Base-by-base conservation (phyloP, 371 early-diverging fungal genomes). In the Parasitella parasitica region DNA sequence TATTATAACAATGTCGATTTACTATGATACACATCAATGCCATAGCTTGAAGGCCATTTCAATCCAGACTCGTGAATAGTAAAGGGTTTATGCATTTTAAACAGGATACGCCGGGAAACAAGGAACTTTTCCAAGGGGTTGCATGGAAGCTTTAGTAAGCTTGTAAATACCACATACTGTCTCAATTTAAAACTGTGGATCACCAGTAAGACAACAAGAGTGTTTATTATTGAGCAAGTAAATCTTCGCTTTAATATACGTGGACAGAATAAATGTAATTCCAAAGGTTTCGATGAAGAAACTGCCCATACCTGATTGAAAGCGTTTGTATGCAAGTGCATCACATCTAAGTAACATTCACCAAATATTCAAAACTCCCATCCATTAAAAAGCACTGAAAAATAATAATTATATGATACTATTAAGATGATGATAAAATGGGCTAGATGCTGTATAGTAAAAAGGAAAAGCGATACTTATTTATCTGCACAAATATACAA, bases 401-500 rank as follows among this genome's bases (percentile, higher is more conserved):
- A 59, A 30, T 15, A 26, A 24, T 35, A 41, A 50, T 22, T 39
- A 34, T 37, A 48, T 8, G 38, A 49, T 41, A 34, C 27, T 51
- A 26, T 28, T 57, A 46, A 20, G 52, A 56, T 41, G 30, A 56
- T 27, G n/a, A 24, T 28, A 27, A 15, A n/a, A 49, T 49, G 49
- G n/a, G 11, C 43, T 43, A 49, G 49, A 49, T 49, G 28, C 28
- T 66, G 18, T 39, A 55, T 34, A 52, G 53, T 11, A 64, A 57
- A 30, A 63, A 50, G 15, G 52, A 13, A 38, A 6, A 48, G 32
- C 12, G 3, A 36, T 59, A 46, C 58, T 41, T 24, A 32, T 58
- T 67, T 63, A 24, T 75, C 78, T 26, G 81, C 77, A 59, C 78
- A 74, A 61, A 80, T 80, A 64, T 80, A 80, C 48, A 80, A 66